Percentiles rank a stretch among this genome's conserved stretches.
These are phyloP conservation scores for Calonectria pauciramosa DNA, from an alignment of 2,329 filamentous ascomycete species.

Conservation along the genomic window DNA sequence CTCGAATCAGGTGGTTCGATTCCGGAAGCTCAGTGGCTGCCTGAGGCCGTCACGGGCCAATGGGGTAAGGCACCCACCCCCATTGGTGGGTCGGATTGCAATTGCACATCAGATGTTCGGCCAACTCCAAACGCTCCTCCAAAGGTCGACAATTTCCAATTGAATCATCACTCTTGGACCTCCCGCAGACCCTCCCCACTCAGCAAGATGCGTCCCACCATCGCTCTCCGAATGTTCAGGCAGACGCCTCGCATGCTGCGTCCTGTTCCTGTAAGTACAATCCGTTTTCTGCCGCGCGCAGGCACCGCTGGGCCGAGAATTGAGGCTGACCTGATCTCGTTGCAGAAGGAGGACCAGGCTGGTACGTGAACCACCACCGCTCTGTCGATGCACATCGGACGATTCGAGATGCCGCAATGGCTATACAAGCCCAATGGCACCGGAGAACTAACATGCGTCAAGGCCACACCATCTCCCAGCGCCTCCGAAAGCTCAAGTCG, in stretches of 20 bases:
- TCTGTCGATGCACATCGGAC: slow-evolving; percentile 28
- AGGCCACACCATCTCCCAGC: slow-evolving; percentile 98
- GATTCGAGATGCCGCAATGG: slow-evolving; percentile 30
- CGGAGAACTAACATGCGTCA: slow-evolving; percentile 41
- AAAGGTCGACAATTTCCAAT: slow-evolving; percentile 50
- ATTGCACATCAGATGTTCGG: slow-evolving; percentile 54
- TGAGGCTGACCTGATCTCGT: slow-evolving; percentile 39
- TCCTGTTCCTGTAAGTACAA: slow-evolving; percentile 76
- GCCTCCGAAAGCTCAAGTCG: slow-evolving; percentile 88
- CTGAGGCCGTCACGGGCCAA: slow-evolving; percentile 55
- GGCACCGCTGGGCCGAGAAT: slow-evolving; percentile 26
- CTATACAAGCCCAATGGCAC: slow-evolving; percentile 34
- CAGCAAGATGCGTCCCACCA: slow-evolving; percentile 75
- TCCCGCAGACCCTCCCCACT: slow-evolving; percentile 47
- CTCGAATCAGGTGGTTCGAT: slow-evolving; percentile 59
- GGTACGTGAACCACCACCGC: slow-evolving; percentile 65
- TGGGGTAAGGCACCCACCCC: slow-evolving; percentile 52
- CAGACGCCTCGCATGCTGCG: slow-evolving; percentile 76
- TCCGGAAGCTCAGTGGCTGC: slow-evolving; percentile 51
- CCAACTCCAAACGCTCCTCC: slow-evolving; percentile 49
- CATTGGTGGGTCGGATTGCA: slow-evolving; percentile 50
- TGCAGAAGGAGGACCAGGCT: slow-evolving; percentile 76
- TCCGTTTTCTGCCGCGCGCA: neutral
- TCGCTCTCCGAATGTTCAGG: slow-evolving; percentile 76
- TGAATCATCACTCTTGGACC: slow-evolving; percentile 48